phyloP scores from a whole-genome alignment of 2,329 filamentous ascomycete genomes.

The Shiraia sp. region DNA sequence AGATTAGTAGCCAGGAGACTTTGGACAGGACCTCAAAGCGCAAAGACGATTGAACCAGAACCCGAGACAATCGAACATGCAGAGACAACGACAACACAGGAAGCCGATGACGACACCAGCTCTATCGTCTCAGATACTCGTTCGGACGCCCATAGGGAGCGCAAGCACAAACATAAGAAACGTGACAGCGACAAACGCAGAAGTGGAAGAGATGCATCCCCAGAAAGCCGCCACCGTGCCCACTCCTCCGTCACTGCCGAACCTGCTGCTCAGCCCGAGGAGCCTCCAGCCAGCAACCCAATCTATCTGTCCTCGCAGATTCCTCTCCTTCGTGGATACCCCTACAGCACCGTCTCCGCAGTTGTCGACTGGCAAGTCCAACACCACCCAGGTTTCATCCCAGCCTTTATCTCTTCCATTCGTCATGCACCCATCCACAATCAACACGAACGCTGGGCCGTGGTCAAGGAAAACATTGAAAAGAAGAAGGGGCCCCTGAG shows the following conservation, averaged over 20 bases:
- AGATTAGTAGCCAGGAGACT: constrained; percentile 45
- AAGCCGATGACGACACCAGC: constrained; percentile 5
- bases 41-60: constrained; percentile 31
- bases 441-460: constrained; percentile 64
- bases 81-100: constrained; percentile 11
- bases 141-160: too few species aligned
- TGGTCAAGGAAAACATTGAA: constrained; percentile 52
- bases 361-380: constrained; percentile 72
- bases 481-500: constrained; percentile 42
- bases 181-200: too few species aligned
- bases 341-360: constrained; percentile 61
- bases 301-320: constrained; percentile 26
- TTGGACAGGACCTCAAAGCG: constrained; percentile 25
- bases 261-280: constrained; percentile 5
- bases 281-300: constrained; percentile 14
- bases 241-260: neutral
- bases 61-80: constrained; percentile 24
- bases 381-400: constrained; percentile 68
- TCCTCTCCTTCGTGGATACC: constrained; percentile 55
- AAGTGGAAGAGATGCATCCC: too few species aligned
- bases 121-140: constrained; percentile 3
- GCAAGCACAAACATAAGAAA: constrained; percentile 6
- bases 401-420: constrained; percentile 72
- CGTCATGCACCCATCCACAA: constrained; percentile 70
- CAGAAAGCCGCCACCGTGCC: neutral